phyloP scores from a whole-genome alignment of 768 basidiomycete species.

The Gyrodon lividus region DNA sequence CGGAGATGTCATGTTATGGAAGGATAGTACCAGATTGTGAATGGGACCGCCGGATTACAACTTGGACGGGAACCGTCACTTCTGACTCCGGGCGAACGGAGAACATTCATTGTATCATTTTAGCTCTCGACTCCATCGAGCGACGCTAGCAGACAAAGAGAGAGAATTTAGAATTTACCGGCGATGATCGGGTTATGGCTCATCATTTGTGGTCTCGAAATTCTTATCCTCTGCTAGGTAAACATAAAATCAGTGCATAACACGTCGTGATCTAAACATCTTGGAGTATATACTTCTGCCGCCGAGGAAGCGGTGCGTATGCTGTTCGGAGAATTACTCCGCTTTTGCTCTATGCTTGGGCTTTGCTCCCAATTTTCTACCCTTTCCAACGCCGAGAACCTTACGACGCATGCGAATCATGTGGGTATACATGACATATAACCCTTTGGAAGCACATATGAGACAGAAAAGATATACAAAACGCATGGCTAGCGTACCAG shows the following conservation, averaged over 20 bases:
- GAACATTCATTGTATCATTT: background rate
- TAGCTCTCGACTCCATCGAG: constrained; percentile 6
- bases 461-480: background rate
- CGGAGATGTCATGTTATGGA: background rate
- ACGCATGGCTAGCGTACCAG: constrained; percentile 49
- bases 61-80: background rate
- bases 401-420: constrained; percentile 59
- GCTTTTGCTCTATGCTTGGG: constrained; percentile 31
- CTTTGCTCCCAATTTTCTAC: constrained; percentile 34
- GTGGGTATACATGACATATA: constrained; percentile 57
- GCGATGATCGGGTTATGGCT: background rate
- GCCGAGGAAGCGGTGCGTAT: constrained; percentile 23
- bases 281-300: background rate
- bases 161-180: no score
- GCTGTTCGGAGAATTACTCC: constrained; percentile 6
- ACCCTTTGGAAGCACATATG: constrained; percentile 27
- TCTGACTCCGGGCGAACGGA: background rate
- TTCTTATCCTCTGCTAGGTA: background rate
- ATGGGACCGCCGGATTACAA: constrained; percentile 8
- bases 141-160: no score
- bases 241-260: background rate
- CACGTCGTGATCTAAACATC: background rate
- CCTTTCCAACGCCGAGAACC: constrained; percentile 42
- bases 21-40: constrained; percentile 8
- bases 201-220: background rate